phyloP scores from a whole-genome alignment of 1,284 basidiomycete genomes.

The Trichosporon faecale region DNA sequence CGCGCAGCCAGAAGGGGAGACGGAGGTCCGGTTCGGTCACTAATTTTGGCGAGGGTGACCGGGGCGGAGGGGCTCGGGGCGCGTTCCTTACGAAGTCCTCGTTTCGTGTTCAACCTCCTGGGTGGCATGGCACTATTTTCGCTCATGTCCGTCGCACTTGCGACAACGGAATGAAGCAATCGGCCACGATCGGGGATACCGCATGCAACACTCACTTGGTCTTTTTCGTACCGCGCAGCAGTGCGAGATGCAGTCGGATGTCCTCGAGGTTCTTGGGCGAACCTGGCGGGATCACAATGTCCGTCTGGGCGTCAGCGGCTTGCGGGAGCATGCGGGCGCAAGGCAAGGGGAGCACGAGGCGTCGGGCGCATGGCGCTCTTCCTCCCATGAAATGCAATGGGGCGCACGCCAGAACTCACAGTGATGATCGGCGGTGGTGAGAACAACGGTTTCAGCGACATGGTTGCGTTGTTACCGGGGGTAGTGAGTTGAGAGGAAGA shows the following conservation, averaged over 20 bases:
- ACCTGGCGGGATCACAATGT: neutral
- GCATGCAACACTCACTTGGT: neutral
- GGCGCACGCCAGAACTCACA: neutral
- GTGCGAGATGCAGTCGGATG: neutral
- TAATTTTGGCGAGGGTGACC: neutral
- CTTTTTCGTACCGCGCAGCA: neutral
- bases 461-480: neutral
- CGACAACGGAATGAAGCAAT: neutral
- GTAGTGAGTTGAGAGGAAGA: neutral
- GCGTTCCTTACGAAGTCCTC: neutral
- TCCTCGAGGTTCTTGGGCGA: neutral
- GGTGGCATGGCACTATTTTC: neutral
- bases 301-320: neutral
- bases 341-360: too few species aligned
- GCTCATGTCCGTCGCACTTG: neutral
- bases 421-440: constrained; percentile 6
- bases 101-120: neutral
- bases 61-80: too few species aligned
- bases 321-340: neutral
- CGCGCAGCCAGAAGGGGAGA: neutral
- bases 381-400: neutral
- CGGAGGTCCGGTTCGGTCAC: neutral
- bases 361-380: neutral
- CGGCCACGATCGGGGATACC: neutral
- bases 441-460: constrained; percentile 6